Evolutionary conservation across 805 yeast species (phyloP).

Genomic region (Nakazawaea peltata): DNA sequence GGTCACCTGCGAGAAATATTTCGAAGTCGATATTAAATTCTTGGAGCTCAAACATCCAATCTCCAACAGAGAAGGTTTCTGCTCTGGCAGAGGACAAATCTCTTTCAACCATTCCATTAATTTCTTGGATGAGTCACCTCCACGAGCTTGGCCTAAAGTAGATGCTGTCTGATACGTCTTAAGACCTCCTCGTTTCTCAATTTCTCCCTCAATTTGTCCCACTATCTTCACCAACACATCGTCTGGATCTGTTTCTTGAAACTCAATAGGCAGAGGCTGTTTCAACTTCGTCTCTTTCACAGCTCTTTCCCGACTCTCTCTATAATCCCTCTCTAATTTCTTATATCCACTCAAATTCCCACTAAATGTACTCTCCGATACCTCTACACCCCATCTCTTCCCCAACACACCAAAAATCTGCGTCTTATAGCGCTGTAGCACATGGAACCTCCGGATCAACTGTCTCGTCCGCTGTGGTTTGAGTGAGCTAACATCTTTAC

Average conservation of each 20-base stretch:
- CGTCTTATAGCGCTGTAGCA: conserved; percentile 49
- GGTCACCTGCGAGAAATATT: conserved; percentile 39
- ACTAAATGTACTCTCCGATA: conserved; percentile 16
- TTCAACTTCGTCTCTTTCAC: conserved; percentile 16
- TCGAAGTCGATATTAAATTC: conserved; percentile 59
- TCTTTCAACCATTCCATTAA: conserved; percentile 65
- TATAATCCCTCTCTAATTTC: conserved; percentile 9
- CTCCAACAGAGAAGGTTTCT: conserved; percentile 48
- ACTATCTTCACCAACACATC: conserved; percentile 22
- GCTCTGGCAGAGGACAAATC: conserved; percentile 9
- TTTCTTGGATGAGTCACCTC: conserved; percentile 87
- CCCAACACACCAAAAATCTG: conserved; percentile 27
- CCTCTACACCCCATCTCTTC: conserved; percentile 12
- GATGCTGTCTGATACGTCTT: conserved; percentile 80
- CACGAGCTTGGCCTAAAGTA: conserved; percentile 78
- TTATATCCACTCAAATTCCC: conserved; percentile 9
- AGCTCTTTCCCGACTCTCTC: conserved; percentile 6
- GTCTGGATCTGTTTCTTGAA: conserved; percentile 10
- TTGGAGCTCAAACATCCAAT: conserved; percentile 72
- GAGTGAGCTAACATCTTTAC: conserved; percentile 29
- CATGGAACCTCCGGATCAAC: conserved; percentile 72
- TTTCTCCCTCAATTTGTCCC: conserved; percentile 54
- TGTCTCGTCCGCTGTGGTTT: conserved; percentile 69
- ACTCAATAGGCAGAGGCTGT: conserved; percentile 5
- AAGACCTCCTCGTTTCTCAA: conserved; percentile 64